These are phyloP conservation scores for Penicillium robsamsonii DNA, from an alignment of 495 filamentous ascomycete genomes.

Conservation along the genomic window DNA sequence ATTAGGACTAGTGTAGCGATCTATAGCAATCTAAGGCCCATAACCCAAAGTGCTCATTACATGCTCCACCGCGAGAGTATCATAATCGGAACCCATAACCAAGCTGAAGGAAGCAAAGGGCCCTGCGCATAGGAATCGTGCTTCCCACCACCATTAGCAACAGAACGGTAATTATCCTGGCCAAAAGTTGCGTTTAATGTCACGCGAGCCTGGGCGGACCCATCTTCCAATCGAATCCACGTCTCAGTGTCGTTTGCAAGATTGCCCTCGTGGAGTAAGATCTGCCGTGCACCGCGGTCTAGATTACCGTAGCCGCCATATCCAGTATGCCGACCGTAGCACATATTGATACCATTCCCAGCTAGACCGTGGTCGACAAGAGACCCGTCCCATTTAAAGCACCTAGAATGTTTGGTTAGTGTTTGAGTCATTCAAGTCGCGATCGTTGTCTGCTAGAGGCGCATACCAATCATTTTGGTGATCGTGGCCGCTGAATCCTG, in stretches of 20 bases:
- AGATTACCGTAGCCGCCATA: constrained; percentile 71
- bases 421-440: not conserved
- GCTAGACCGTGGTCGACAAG: constrained; percentile 31
- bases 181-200: constrained; percentile 69
- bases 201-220: constrained; percentile 53
- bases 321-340: constrained; percentile 68
- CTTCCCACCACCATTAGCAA: not conserved
- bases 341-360: constrained; percentile 51
- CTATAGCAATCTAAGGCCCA: not conserved
- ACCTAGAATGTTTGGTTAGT: constrained; percentile 19
- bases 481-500: constrained; percentile 67
- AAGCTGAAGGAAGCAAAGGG: constrained; percentile 3
- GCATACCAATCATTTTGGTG: constrained; percentile 66
- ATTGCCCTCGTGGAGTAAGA: constrained; percentile 46
- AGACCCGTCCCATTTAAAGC: constrained; percentile 38
- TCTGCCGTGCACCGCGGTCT: constrained; percentile 59
- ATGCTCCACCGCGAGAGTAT: constrained; percentile 11
- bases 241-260: constrained; percentile 49
- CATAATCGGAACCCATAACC: constrained; percentile 16
- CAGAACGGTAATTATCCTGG: constrained; percentile 37
- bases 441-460: not conserved
- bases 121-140: not conserved
- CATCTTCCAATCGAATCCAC: constrained; percentile 65
- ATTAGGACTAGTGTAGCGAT: too few species aligned
- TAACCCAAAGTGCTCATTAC: not conserved